A percentile compares a stretch with the other conserved stretches of the same genome.
phyloP scores from a whole-genome alignment of 345 rosid species.

The Gossypium herbaceum region DNA sequence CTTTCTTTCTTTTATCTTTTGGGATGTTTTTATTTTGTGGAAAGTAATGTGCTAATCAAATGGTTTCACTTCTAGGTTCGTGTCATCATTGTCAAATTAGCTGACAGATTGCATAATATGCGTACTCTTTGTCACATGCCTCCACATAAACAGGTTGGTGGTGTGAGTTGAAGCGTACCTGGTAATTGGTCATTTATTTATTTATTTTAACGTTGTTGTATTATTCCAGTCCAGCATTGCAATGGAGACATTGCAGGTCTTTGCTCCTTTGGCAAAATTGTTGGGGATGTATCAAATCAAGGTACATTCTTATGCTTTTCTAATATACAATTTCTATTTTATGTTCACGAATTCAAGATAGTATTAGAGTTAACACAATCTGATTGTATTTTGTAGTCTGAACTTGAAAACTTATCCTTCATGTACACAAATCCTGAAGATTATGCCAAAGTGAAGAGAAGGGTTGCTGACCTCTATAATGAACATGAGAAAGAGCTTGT shows the following conservation, averaged over 20 bases:
- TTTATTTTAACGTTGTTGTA: slow-evolving; percentile 26
- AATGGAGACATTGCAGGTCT: slow-evolving; percentile 90
- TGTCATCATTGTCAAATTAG: slow-evolving; percentile 96
- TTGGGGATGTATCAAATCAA: slow-evolving; percentile 96
- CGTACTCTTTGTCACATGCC: slow-evolving; percentile 96
- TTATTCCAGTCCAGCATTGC: slow-evolving; percentile 90
- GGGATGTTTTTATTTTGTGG: slow-evolving; percentile 15
- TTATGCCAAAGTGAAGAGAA: slow-evolving; percentile 71
- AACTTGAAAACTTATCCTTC: slow-evolving; percentile 92
- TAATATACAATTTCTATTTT: background rate
- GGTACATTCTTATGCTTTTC: slow-evolving; percentile 40
- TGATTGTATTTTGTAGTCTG: slow-evolving; percentile 56
- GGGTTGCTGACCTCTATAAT: slow-evolving; percentile 78
- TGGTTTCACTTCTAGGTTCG: slow-evolving; percentile 64
- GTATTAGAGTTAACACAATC: background rate
- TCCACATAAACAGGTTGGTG: slow-evolving; percentile 84
- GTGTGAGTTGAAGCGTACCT: slow-evolving; percentile 12
- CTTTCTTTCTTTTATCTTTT: background rate
- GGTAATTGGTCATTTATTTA: slow-evolving; percentile 13
- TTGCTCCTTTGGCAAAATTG: slow-evolving; percentile 95
- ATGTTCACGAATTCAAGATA: background rate
- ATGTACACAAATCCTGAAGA: slow-evolving; percentile 95
- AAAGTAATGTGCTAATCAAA: slow-evolving; percentile 17
- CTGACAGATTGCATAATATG: slow-evolving; percentile 98
- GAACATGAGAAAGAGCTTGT: slow-evolving; percentile 41